Evolutionary conservation across 2,329 filamentous ascomycete genomes (phyloP).

Genomic region (Acephala macrosclerotiorum): DNA sequence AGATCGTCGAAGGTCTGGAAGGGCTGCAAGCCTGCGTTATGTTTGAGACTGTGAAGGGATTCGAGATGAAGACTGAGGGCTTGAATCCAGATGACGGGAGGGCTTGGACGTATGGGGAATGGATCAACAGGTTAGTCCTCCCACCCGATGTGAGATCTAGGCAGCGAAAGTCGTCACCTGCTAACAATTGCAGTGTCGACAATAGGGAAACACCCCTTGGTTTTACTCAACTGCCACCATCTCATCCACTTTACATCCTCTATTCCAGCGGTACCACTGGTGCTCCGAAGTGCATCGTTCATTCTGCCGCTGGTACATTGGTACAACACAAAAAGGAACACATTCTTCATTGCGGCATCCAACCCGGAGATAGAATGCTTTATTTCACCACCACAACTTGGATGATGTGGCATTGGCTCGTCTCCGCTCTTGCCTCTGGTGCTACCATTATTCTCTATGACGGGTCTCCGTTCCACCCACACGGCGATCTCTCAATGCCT

Average conservation of each 20-base stretch:
- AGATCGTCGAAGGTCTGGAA: conserved; percentile 73
- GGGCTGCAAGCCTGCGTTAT: conserved; percentile 74
- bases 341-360: conserved; percentile 83
- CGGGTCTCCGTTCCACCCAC: conserved; percentile 85
- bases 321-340: conserved; percentile 99
- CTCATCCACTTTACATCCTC: conserved; percentile 91
- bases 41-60: conserved; percentile 68
- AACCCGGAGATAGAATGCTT: conserved; percentile 76
- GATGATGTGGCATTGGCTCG: conserved; percentile 99
- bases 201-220: conserved; percentile 50
- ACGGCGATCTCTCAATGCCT: conserved; percentile 83
- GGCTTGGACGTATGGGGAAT: conserved; percentile 50
- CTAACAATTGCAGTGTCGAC: conserved; percentile 43
- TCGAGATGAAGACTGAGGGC: conserved; percentile 30
- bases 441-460: conserved; percentile 89
- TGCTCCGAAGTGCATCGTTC: conserved; percentile 91
- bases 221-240: conserved; percentile 82
- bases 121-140: conserved; percentile 46
- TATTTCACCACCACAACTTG: conserved; percentile 96
- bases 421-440: conserved; percentile 84
- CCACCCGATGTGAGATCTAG: neutral
- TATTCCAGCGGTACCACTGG: conserved; percentile 93
- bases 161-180: conserved; percentile 29
- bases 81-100: conserved; percentile 45
- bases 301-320: conserved; percentile 87